These are phyloP conservation scores for Rubia peregrina DNA, from an alignment of 305 asterid species.

Conservation along the genomic window DNA sequence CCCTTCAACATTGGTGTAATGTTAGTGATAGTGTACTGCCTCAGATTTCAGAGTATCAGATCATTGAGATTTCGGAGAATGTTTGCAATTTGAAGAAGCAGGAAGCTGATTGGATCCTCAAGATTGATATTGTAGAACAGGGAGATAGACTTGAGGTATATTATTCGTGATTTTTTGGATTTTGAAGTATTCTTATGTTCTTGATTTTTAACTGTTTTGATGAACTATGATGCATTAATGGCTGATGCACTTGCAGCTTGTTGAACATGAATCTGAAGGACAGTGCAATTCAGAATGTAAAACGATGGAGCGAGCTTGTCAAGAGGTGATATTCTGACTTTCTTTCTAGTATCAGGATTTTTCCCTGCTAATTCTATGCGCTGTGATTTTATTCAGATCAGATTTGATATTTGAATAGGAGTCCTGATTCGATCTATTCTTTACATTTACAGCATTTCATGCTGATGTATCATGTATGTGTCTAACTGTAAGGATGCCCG, in stretches of 20 bases:
- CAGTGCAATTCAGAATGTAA: slow-evolving; percentile 90
- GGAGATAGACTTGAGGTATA: slow-evolving; percentile 68
- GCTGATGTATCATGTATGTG: background rate
- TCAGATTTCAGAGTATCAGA: slow-evolving; percentile 80
- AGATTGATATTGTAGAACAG: slow-evolving; percentile 84
- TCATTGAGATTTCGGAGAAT: slow-evolving; percentile 91
- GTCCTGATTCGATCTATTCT: background rate
- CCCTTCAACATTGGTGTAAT: background rate
- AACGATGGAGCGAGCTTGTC: slow-evolving; percentile 94
- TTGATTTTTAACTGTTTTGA: background rate
- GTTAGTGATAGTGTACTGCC: slow-evolving; percentile 14
- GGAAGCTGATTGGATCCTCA: slow-evolving; percentile 99
- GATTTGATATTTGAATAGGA: background rate
- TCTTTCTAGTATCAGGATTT: background rate
- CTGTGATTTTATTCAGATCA: background rate
- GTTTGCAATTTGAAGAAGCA: slow-evolving; percentile 89
- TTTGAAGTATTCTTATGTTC: background rate
- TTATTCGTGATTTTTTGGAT: background rate
- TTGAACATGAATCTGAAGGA: slow-evolving; percentile 92
- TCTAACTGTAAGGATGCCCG: background rate
- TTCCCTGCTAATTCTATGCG: background rate
- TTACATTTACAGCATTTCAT: slow-evolving; percentile 11
- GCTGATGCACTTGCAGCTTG: slow-evolving; percentile 50
- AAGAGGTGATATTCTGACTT: slow-evolving; percentile 51
- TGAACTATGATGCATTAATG: background rate